phyloP scores from a whole-genome alignment of 2,329 filamentous ascomycete species.

The Colletotrichum euphorbiae region DNA sequence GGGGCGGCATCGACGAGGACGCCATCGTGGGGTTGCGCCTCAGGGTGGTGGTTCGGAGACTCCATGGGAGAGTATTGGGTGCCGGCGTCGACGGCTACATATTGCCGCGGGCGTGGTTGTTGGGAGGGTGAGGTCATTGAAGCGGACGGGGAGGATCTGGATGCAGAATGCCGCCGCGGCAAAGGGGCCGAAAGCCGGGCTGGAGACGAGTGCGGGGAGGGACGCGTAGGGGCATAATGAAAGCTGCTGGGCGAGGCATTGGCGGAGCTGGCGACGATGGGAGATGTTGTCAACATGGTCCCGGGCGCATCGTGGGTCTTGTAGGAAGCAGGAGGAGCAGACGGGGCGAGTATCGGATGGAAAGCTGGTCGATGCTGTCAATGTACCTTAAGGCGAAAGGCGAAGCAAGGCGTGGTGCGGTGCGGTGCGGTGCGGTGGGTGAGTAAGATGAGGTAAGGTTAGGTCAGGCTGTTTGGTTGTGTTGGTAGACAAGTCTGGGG shows the following conservation, averaged over 20 bases:
- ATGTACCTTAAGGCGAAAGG: conserved; percentile 3
- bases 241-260: conserved; percentile 64
- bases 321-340: conserved; percentile 9
- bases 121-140: conserved; percentile 46
- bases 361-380: conserved; percentile 12
- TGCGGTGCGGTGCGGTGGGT: background rate
- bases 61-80: conserved; percentile 64
- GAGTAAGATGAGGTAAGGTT: conserved; percentile 3
- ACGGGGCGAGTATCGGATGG: conserved; percentile 8
- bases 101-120: conserved; percentile 50
- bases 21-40: conserved; percentile 6
- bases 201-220: conserved; percentile 55
- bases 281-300: conserved; percentile 71
- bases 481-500: conserved; percentile 9
- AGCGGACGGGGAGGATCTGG: conserved; percentile 49
- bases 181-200: conserved; percentile 55
- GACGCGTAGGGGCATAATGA: conserved; percentile 61
- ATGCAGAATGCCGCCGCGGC: conserved; percentile 52
- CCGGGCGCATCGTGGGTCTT: conserved; percentile 57
- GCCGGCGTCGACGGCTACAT: conserved; percentile 61
- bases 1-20: conserved; percentile 44
- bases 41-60: conserved; percentile 41
- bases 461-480: background rate
- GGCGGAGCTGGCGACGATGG: conserved; percentile 61
- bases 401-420: background rate